Evolutionary conservation across 495 filamentous ascomycete genomes (phyloP).

Genomic region (Clavariopsis aquatica): DNA sequence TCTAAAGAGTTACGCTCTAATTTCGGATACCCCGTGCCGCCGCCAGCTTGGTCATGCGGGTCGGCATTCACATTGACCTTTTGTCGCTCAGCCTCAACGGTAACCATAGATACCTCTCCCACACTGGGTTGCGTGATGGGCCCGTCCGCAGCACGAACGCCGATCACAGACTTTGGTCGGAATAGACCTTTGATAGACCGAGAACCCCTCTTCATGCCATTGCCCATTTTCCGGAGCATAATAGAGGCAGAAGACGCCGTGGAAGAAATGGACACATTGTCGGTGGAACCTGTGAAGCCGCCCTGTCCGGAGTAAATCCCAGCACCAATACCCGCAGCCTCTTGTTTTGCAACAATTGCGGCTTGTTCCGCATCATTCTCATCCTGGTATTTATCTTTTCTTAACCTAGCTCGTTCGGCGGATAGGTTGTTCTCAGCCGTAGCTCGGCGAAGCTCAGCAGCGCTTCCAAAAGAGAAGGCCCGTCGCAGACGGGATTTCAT

Average conservation of each 20-base stretch:
- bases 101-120: conserved; percentile 88
- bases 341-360: conserved; percentile 87
- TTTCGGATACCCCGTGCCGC: conserved; percentile 83
- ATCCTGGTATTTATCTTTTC: conserved; percentile 61
- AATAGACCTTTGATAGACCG: conserved; percentile 93
- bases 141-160: conserved; percentile 68
- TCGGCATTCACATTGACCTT: conserved; percentile 78
- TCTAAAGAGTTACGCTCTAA: conserved; percentile 81
- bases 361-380: conserved; percentile 56
- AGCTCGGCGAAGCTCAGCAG: conserved; percentile 81
- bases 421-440: conserved; percentile 66
- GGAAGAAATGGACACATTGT: conserved; percentile 95
- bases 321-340: conserved; percentile 85
- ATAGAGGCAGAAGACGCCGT: conserved; percentile 97
- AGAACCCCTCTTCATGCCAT: conserved; percentile 89
- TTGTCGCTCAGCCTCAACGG: conserved; percentile 83
- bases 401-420: conserved; percentile 63
- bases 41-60: conserved; percentile 65
- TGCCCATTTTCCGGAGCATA: conserved; percentile 99
- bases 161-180: conserved; percentile 87
- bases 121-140: conserved; percentile 66
- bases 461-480: conserved; percentile 96
- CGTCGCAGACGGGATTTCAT: conserved; percentile 89
- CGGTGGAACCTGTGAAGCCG: conserved; percentile 86
- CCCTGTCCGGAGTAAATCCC: conserved; percentile 91